phyloP scores from a whole-genome alignment of 257 asterid genomes.

The Misopates orontium region DNA sequence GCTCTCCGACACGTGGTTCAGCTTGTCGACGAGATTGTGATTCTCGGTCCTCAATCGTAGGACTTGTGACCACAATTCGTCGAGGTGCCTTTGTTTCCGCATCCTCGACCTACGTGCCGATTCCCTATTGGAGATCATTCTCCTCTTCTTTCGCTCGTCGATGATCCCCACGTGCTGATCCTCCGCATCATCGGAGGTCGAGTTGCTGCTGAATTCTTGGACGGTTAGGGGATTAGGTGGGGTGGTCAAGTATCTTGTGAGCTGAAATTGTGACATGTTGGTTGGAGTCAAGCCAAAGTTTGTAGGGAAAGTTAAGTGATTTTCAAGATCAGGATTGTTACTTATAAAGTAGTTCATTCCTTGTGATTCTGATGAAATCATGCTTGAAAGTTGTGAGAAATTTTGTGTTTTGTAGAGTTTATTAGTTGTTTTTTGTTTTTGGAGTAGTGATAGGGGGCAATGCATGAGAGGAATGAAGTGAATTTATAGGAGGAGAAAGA shows the following conservation, averaged over 20 bases:
- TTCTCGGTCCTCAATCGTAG: constrained; percentile 38
- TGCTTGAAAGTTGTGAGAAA: background rate
- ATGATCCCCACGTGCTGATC: constrained; percentile 31
- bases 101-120: constrained; percentile 68
- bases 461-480: constrained; percentile 40
- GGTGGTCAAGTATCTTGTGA: background rate
- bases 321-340: background rate
- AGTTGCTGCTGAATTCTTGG: constrained; percentile 31
- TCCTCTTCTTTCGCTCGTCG: constrained; percentile 47
- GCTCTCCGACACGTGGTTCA: constrained; percentile 38
- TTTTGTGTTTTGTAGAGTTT: background rate
- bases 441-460: constrained; percentile 23
- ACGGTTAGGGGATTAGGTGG: background rate
- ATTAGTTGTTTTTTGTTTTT: background rate
- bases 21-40: constrained; percentile 30
- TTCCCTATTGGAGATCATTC: constrained; percentile 65
- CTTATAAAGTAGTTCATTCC: constrained; percentile 20
- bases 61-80: constrained; percentile 52
- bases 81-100: constrained; percentile 62
- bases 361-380: constrained; percentile 27
- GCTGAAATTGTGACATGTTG: constrained; percentile 29
- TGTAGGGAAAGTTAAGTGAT: constrained; percentile 21
- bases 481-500: constrained; percentile 46
- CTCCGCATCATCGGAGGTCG: constrained; percentile 60
- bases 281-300: constrained; percentile 10